A percentile compares a stretch with the other conserved stretches of the same genome.
phyloP scores from a whole-genome alignment of 257 asterid genomes.

The Echites panduratus region DNA sequence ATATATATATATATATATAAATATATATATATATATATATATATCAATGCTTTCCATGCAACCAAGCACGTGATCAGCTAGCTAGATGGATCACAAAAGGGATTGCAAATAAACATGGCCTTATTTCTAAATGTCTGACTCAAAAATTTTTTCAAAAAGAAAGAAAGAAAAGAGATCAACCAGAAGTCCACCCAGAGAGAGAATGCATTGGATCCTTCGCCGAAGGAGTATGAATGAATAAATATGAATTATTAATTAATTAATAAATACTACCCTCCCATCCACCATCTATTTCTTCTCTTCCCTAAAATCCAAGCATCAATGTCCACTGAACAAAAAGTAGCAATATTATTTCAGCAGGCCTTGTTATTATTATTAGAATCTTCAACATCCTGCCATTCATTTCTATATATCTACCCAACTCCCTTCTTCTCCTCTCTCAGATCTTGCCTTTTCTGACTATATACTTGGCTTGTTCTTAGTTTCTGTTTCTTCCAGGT shows the following conservation, averaged over 20 bases:
- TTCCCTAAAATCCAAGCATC: conserved; percentile 20
- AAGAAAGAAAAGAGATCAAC: background rate
- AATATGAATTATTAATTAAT: too few relatives aligned
- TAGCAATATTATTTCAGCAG: too few relatives aligned
- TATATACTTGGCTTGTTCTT: conserved; percentile 7
- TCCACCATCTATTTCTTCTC: too few relatives aligned
- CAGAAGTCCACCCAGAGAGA: conserved; percentile 3
- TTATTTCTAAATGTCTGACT: conserved; percentile 7
- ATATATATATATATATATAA: too few relatives aligned
- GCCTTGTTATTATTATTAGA: conserved; percentile 14
- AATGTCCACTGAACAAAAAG: conserved; percentile 17
- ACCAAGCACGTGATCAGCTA: conserved; percentile 20
- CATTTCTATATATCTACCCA: conserved; percentile 9
- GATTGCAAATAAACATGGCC: conserved; percentile 3
- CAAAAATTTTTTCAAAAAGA: background rate
- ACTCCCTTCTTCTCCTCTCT: conserved; percentile 16
- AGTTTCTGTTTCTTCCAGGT: conserved; percentile 10
- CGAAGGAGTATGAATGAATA: conserved; percentile 27
- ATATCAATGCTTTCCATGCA: conserved; percentile 13
- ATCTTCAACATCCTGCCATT: conserved; percentile 6
- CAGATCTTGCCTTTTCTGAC: conserved; percentile 4
- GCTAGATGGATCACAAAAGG: conserved; percentile 22
- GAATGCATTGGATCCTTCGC: conserved; percentile 71
- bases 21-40: too few relatives aligned
- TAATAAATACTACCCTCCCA: too few relatives aligned